Evolutionary conservation across 257 asterid species (phyloP).

Genomic region (Nicotiana sylvestris): DNA sequence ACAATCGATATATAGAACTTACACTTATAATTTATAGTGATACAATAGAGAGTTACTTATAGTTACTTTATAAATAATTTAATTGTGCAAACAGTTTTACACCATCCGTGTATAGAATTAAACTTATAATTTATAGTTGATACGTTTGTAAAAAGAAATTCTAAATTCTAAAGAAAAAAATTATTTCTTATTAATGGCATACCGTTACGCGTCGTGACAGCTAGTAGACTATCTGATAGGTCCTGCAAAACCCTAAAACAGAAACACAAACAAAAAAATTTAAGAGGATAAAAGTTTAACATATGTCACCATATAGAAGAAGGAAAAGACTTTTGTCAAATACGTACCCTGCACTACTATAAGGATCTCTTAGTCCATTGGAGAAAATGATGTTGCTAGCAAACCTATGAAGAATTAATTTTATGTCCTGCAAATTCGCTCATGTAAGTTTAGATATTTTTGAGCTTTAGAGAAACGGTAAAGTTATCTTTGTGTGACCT

Average conservation of each 20-base stretch:
- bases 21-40: too few species aligned
- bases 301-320: not conserved
- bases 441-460: not conserved
- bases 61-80: too few species aligned
- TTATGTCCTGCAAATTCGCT: conserved; percentile 36
- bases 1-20: too few species aligned
- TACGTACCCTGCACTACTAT: conserved; percentile 42
- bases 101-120: too few species aligned
- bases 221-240: conserved; percentile 31
- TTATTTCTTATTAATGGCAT: not conserved
- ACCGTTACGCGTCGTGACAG: conserved; percentile 40
- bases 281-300: not conserved
- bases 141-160: too few species aligned
- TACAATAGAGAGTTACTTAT: too few species aligned
- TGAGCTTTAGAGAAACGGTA: too few species aligned
- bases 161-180: too few species aligned
- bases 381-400: conserved; percentile 51
- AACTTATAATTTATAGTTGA: too few species aligned
- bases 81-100: too few species aligned
- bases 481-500: too few species aligned
- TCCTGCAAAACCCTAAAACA: conserved; percentile 37
- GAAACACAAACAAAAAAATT: not conserved
- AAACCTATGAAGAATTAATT: conserved; percentile 29
- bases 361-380: conserved; percentile 45
- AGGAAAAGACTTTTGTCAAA: not conserved